Percentiles rank a stretch among this genome's conserved stretches.
Evolutionary conservation across 768 basidiomycete genomes (phyloP).

Genomic region (Thelephora ganbajun): DNA sequence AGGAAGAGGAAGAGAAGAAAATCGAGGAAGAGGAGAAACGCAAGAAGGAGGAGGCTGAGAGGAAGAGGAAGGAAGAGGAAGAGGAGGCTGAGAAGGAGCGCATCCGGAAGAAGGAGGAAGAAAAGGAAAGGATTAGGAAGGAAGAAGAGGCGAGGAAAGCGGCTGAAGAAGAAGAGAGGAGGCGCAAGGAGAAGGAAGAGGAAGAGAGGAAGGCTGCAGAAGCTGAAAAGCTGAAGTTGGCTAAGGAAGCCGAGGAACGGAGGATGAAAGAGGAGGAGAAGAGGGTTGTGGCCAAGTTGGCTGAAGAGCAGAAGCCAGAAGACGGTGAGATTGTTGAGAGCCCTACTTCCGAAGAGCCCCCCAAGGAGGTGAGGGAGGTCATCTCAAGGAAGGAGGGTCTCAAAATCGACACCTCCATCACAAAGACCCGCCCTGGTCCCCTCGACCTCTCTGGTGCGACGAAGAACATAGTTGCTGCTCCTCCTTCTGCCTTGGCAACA

Average conservation of each 20-base stretch:
- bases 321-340: conserved; percentile 31
- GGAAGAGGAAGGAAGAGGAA: conserved; percentile 45
- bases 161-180: conserved; percentile 23
- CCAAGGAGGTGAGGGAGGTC: conserved; percentile 29
- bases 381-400: conserved; percentile 34
- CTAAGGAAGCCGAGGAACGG: conserved; percentile 26
- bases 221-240: conserved; percentile 17
- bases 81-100: conserved; percentile 30
- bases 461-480: conserved; percentile 24
- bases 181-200: conserved; percentile 25
- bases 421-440: conserved; percentile 51
- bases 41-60: conserved; percentile 11
- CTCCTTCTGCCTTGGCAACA: conserved; percentile 59
- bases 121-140: conserved; percentile 19
- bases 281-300: conserved; percentile 14
- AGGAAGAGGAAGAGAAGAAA: conserved; percentile 19
- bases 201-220: conserved; percentile 30
- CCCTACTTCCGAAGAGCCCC: conserved; percentile 9
- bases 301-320: conserved; percentile 26
- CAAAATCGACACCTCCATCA: conserved; percentile 50
- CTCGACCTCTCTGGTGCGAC: conserved; percentile 52
- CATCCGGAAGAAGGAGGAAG: conserved; percentile 23
- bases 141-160: conserved; percentile 21
- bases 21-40: conserved; percentile 12
- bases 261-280: conserved; percentile 24